These are phyloP conservation scores for Verticillium longisporum DNA, from an alignment of 2,329 filamentous ascomycete genomes.

Conservation along the genomic window DNA sequence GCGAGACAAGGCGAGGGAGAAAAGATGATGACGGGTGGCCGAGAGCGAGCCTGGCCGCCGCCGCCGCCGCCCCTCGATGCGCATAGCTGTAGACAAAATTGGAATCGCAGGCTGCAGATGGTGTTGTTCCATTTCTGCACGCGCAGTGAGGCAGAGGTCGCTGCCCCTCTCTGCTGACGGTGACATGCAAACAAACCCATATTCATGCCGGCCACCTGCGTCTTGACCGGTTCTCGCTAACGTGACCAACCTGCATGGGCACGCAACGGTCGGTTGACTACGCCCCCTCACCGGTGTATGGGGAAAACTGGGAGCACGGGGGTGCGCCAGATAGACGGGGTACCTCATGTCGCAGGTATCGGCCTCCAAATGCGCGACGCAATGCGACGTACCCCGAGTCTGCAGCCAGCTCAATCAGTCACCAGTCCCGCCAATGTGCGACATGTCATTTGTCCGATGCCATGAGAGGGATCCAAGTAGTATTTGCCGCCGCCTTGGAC, in stretches of 20 bases:
- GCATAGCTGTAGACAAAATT: background rate
- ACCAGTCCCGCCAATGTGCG: background rate
- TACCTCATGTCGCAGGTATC: background rate
- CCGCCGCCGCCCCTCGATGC: background rate
- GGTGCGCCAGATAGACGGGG: background rate
- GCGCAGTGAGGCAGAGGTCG: background rate
- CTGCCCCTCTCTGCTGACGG: background rate
- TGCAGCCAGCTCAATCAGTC: background rate
- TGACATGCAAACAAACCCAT: background rate
- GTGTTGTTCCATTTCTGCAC: background rate
- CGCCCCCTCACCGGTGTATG: background rate
- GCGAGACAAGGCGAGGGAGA: too few relatives aligned
- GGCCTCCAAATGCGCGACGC: background rate
- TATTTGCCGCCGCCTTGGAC: background rate
- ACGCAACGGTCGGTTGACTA: background rate
- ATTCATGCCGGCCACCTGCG: background rate
- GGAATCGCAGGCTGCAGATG: background rate
- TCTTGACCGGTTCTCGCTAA: background rate
- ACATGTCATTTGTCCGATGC: background rate
- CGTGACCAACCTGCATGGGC: background rate
- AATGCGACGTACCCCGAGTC: background rate
- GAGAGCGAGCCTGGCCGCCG: too few relatives aligned
- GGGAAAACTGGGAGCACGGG: background rate
- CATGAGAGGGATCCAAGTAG: background rate
- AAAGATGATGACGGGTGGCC: background rate